Evolutionary conservation across 2,329 filamentous ascomycete species (phyloP).

Genomic region (Colletotrichum lindemuthianum): DNA sequence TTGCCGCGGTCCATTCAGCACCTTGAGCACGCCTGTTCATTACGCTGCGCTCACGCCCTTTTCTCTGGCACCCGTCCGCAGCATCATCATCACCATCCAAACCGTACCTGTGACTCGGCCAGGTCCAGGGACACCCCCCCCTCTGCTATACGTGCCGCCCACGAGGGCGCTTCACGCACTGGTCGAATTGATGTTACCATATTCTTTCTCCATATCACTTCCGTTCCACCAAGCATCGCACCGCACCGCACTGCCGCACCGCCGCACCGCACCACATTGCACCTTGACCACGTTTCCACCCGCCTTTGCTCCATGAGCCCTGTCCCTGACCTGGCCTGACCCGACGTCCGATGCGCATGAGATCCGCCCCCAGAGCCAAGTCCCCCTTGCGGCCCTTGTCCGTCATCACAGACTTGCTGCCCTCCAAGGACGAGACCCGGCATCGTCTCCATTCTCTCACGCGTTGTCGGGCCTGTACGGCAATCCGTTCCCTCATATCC

Average conservation of each 20-base stretch:
- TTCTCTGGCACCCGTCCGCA: conserved; percentile 15
- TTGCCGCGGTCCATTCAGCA: neutral
- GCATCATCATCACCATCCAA: neutral
- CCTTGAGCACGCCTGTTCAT: conserved; percentile 1
- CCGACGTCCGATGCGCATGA: conserved; percentile 34
- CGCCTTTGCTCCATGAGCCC: conserved; percentile 24
- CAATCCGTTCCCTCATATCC: conserved; percentile 25
- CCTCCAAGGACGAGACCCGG: conserved; percentile 24
- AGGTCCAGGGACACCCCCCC: conserved; percentile 12
- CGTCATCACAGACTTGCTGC: conserved; percentile 19
- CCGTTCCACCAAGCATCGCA: conserved; percentile 10
- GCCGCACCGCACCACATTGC: neutral
- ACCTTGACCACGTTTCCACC: conserved; percentile 26
- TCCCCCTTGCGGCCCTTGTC: conserved; percentile 28
- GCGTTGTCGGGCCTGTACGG: conserved; percentile 27
- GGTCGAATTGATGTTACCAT: conserved; percentile 29
- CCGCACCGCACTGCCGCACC: too few species aligned
- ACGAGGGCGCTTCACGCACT: neutral
- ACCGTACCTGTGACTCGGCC: conserved; percentile 1
- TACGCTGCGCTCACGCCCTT: conserved; percentile 24
- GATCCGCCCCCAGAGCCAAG: conserved; percentile 35
- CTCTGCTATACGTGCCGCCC: conserved; percentile 13
- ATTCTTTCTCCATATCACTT: conserved; percentile 32
- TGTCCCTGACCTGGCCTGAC: conserved; percentile 31
- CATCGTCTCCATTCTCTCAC: conserved; percentile 31